Conservation (phyloP, 768 basidiomycete species). For the Russula earlei region DNA sequence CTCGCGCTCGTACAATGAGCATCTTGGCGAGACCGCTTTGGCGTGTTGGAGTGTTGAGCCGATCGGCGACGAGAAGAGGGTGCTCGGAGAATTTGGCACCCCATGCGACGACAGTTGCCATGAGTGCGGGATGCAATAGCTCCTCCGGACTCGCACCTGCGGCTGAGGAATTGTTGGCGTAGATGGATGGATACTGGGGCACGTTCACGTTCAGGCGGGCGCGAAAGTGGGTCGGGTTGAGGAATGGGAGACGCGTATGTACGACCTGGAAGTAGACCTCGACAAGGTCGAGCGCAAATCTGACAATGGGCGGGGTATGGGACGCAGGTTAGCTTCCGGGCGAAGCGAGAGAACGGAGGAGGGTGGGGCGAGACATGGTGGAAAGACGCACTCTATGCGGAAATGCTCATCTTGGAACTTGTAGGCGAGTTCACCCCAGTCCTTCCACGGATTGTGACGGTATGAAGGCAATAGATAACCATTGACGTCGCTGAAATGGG, state of each 20-base stretch:
- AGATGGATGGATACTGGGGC: conserved; percentile 23
- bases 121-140: conserved; percentile 57
- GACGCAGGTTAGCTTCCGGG: conserved; percentile 10
- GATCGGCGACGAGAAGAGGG: conserved; percentile 70
- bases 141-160: conserved; percentile 27
- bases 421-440: conserved; percentile 68
- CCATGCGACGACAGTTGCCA: conserved; percentile 85
- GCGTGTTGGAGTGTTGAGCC: conserved; percentile 48
- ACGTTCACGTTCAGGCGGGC: conserved; percentile 38
- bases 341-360: neutral
- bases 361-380: neutral
- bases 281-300: conserved; percentile 86
- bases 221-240: conserved; percentile 78
- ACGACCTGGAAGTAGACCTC: conserved; percentile 94
- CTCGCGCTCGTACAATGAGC: conserved; percentile 70
- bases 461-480: conserved; percentile 8
- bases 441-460: conserved; percentile 37
- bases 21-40: conserved; percentile 73
- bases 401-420: conserved; percentile 65
- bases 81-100: conserved; percentile 93
- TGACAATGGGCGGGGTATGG: conserved; percentile 30
- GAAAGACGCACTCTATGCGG: conserved; percentile 68
- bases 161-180: neutral
- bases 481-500: conserved; percentile 7
- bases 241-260: conserved; percentile 78